Base-by-base conservation (phyloP, 768 basidiomycete genomes). In the Lactarius pseudohatsudake region DNA sequence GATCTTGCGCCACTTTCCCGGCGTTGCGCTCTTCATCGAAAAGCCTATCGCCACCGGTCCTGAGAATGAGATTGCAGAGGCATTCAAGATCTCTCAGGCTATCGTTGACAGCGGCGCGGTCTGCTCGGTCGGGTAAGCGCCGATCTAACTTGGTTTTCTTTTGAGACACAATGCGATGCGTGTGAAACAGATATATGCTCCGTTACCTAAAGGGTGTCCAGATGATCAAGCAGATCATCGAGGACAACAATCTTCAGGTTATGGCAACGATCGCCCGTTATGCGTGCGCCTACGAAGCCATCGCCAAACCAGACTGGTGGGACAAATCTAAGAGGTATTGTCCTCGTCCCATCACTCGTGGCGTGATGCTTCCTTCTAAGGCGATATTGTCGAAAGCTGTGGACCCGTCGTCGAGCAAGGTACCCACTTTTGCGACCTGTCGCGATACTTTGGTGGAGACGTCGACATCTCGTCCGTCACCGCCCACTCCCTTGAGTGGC, bases 251-350 rank as follows among this genome's bases (percentile, higher is more conserved):
- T 74, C 83, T 99, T 65, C 90, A 90, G 26, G 95, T 99, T 60
- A 98, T 98, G 96, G 84, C 90, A 56, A 98, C 96, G 41, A 88
- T 96, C 71, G 96, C 95, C 9, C 90, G 96, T 65, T 99, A 98
- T 78, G 94, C 93, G 13, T 89, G 89, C 72, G 92, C 92, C 47
- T 96, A 94, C 72, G 85, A 91, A 75, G 77, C 84, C 28, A 92
- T 91, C 65, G 83, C 84, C 13, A 93, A 94, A 77, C 84, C 83
- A 3, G 90, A 94, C 69, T 96, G 94, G 94, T 96, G 94, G 94
- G 88, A 94, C 81, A 95, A 94, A 78, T 85, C 89, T 28, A 91
- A 86, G 81, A 92, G 89, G 87, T 86, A 60, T 8, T 62, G n/a
- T n/a, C 20, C 10, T 61, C 43, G 20, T 5, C 56, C 50, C n/a